These are phyloP conservation scores for Hapsidospora chrysogenum DNA, from an alignment of 495 filamentous ascomycete species.

Conservation along the genomic window DNA sequence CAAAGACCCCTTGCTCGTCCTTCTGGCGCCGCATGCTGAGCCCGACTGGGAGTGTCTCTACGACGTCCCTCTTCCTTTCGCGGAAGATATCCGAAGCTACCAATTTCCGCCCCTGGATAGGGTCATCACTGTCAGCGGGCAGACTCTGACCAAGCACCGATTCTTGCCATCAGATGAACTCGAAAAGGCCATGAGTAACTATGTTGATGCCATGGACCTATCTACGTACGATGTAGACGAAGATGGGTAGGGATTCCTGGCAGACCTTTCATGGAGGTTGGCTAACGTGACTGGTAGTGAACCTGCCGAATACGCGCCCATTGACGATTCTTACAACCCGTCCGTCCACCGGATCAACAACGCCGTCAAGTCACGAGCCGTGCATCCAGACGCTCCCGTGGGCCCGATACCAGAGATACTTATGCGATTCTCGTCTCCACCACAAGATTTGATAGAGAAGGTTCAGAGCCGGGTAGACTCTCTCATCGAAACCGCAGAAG, in stretches of 20 bases:
- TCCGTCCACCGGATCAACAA: conserved; percentile 77
- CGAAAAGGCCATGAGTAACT: conserved; percentile 66
- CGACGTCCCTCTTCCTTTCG: conserved; percentile 85
- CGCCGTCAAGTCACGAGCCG: conserved; percentile 65
- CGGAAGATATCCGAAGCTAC: conserved; percentile 80
- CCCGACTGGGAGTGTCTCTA: conserved; percentile 73
- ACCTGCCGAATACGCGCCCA: conserved; percentile 49
- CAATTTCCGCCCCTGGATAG: conserved; percentile 81
- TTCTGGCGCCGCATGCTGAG: conserved; percentile 70
- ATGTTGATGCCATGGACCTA: conserved; percentile 89
- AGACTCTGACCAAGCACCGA: conserved; percentile 64
- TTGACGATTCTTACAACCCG: conserved; percentile 85
- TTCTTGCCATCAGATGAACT: conserved; percentile 67
- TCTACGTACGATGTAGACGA: conserved; percentile 40
- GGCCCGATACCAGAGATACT: conserved; percentile 51
- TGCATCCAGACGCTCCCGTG: conserved; percentile 52
- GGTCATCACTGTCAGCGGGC: conserved; percentile 81
- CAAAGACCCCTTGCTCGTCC: conserved; percentile 57
- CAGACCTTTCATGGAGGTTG: not conserved
- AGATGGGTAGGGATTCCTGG: conserved; percentile 39
- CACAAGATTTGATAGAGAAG: conserved; percentile 42
- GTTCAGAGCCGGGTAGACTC: conserved; percentile 38
- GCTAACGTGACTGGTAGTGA: no score
- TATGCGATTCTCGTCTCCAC: conserved; percentile 57
- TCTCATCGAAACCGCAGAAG: conserved; percentile 51